Evolutionary conservation across 2,329 filamentous ascomycete species (phyloP).

Genomic region (Thelonectria rubi): DNA sequence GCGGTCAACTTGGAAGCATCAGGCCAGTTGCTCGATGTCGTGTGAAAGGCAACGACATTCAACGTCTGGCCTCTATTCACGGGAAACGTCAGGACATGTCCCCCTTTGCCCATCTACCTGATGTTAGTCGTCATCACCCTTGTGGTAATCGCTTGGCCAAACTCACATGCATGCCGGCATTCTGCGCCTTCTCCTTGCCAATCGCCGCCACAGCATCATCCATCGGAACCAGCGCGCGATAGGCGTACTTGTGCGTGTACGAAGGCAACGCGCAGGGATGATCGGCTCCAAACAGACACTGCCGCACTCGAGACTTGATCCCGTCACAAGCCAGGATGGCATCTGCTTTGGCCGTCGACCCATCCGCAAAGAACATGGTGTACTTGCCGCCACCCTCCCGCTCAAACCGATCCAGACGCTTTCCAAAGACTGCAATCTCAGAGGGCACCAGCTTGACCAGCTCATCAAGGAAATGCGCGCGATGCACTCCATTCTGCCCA

Average conservation of each 20-base stretch:
- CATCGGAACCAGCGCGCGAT: constrained; percentile 21
- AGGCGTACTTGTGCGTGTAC: constrained; percentile 25
- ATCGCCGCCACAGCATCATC: constrained; percentile 9
- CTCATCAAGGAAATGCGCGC: constrained; percentile 53
- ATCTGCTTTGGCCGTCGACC: constrained; percentile 49
- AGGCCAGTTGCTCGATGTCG: constrained; percentile 45
- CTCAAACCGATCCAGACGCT: constrained; percentile 29
- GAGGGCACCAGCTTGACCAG: constrained; percentile 50
- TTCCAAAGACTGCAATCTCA: constrained; percentile 46
- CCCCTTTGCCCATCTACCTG: constrained; percentile 54
- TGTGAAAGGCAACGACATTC: constrained; percentile 61
- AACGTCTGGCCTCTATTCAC: constrained; percentile 55
- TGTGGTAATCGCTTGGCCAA: background rate
- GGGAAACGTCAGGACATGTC: constrained; percentile 54
- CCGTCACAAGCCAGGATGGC: constrained; percentile 33
- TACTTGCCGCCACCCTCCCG: constrained; percentile 32
- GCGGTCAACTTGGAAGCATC: constrained; percentile 31
- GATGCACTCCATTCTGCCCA: constrained; percentile 46
- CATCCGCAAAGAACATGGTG: constrained; percentile 51
- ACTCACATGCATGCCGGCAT: constrained; percentile 20
- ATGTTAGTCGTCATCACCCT: background rate
- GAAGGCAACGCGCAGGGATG: constrained; percentile 16
- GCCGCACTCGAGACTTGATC: constrained; percentile 20
- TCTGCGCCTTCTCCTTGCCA: constrained; percentile 20
- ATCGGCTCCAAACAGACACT: constrained; percentile 11